Conservation (phyloP, 2,329 filamentous ascomycete species). For the Trichophyton schoenleinii region DNA sequence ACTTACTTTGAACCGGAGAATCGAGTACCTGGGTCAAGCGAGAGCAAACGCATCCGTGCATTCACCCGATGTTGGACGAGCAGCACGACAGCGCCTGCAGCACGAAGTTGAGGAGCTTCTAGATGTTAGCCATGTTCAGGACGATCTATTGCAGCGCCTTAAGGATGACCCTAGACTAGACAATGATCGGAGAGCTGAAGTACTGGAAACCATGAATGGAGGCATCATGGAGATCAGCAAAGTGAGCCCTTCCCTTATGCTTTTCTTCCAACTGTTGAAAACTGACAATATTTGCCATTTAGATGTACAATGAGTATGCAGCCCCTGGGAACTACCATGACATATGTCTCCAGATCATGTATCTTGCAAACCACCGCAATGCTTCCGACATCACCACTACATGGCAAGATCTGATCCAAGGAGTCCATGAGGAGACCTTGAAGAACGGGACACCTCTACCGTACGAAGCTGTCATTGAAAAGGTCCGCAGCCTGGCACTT, state of each 20-base stretch:
- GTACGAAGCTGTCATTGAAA: slow-evolving; percentile 40
- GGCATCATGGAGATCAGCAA: slow-evolving; percentile 62
- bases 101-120: slow-evolving; percentile 76
- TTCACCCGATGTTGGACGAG: slow-evolving; percentile 61
- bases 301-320: slow-evolving; percentile 89
- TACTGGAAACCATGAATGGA: slow-evolving; percentile 61
- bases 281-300: slow-evolving; percentile 7
- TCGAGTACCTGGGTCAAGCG: slow-evolving; percentile 78
- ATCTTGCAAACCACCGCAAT: slow-evolving; percentile 82
- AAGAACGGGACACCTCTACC: slow-evolving; percentile 31
- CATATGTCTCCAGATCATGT: slow-evolving; percentile 82
- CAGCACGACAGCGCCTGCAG: slow-evolving; percentile 71
- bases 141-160: slow-evolving; percentile 72
- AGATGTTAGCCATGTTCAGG: slow-evolving; percentile 88
- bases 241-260: slow-evolving; percentile 37
- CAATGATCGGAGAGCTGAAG: slow-evolving; percentile 48
- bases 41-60: slow-evolving; percentile 84
- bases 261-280: neutral
- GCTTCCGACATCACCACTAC: slow-evolving; percentile 69
- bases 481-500: slow-evolving; percentile 45
- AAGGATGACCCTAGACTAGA: slow-evolving; percentile 58
- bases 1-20: slow-evolving; percentile 69
- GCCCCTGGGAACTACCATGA: slow-evolving; percentile 90
- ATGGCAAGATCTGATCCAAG: slow-evolving; percentile 70
- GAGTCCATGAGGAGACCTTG: slow-evolving; percentile 48